Conservation (phyloP, 164 flowering plant genomes). For the Umbellularia californica region DNA sequence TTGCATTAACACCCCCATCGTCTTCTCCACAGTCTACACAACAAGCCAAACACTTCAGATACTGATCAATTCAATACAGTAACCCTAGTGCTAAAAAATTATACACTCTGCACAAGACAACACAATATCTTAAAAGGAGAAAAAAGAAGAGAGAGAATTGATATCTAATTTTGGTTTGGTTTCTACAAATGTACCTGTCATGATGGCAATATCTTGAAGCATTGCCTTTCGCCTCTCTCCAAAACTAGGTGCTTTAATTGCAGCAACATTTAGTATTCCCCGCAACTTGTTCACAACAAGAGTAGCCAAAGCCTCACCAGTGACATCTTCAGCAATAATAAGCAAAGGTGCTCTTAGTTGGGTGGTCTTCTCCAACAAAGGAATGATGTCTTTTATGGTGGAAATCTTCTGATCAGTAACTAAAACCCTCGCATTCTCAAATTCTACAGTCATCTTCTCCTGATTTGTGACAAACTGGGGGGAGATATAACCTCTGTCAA, state of each 20-base stretch:
- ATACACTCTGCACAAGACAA: no score
- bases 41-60: no score
- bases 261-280: constrained; percentile 37
- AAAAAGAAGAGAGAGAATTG: no score
- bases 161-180: no score
- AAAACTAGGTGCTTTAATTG: constrained; percentile 73
- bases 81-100: no score
- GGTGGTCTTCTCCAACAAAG: constrained; percentile 37
- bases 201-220: constrained; percentile 91
- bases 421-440: constrained; percentile 89
- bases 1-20: no score
- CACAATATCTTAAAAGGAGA: no score
- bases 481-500: constrained; percentile 97
- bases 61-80: no score
- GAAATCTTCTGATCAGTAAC: constrained; percentile 92
- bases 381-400: constrained; percentile 71
- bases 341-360: constrained; percentile 53
- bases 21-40: no score
- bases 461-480: constrained; percentile 95
- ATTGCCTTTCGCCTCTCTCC: constrained; percentile 95
- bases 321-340: constrained; percentile 89
- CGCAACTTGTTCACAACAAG: constrained; percentile 40
- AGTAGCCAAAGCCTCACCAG: constrained; percentile 60
- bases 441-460: constrained; percentile 80
- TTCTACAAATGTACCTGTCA: constrained; percentile 24